Evolutionary conservation across 352 stramenopile genomes (phyloP), one percentile per base, ranked within the genome.

Genomic region (Phytophthora sp.): DNA sequence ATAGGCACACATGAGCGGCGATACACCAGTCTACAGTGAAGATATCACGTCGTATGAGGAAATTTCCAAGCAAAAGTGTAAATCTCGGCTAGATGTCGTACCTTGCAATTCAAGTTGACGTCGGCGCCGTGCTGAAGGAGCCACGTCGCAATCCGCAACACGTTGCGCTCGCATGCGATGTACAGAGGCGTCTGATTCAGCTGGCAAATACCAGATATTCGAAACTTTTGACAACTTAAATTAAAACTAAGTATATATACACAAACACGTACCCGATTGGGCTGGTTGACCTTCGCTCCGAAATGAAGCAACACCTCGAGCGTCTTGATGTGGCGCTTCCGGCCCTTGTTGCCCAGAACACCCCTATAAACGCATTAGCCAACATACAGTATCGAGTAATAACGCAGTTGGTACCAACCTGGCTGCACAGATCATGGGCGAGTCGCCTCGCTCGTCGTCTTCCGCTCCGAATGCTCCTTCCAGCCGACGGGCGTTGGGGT

Each of bases 101-200:
- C 79, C 68, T 88, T 89, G 61, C 57, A 77, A 30, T 66, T 57
- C 50, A 79, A 79, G 49, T 88, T 91, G 20, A 73, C 70, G 30
- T 89, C 77, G 6, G 76, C 78, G 7, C 74, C 80, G 39, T 89
- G 80, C 8, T 77, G 51, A 13, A 91, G 41, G 6, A 91, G 69
- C 80, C 78, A 91, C 20, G 54, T 59, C 7, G 66, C 74, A 33
- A 89, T 55, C 0, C 46, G 27, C n/a, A 74, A 5, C 20, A 84
- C 20, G 23, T 88, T 79, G 29, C 68, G 72, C 20, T 91, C 76
- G 39, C 80, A 89, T 1, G 82, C 80, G 15, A 88, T 47, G 24
- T 81, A 86, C 49, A 91, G 39, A 12, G 82, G 53, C 7, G 78
- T 89, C 45, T 91, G 80, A 61, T 86, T 77, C 8, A 91, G 57